phyloP scores from a whole-genome alignment of 768 basidiomycete genomes.

The Punctularia strigosozonata region DNA sequence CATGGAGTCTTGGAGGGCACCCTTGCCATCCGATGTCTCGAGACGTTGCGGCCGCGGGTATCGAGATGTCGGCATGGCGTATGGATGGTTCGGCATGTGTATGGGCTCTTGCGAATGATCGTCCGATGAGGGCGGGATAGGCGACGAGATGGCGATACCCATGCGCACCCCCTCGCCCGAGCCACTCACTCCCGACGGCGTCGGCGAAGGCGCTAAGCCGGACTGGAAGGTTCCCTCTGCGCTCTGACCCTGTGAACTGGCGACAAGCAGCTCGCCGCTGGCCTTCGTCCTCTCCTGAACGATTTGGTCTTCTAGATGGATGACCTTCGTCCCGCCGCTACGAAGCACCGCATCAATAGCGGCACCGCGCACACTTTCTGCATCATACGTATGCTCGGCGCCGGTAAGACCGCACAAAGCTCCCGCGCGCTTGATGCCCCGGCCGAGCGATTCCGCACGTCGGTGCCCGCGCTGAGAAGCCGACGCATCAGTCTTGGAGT shows the following conservation, averaged over 20 bases:
- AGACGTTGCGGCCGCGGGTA: no score
- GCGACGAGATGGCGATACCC: constrained; percentile 33
- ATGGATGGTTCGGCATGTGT: constrained; percentile 22
- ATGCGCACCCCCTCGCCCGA: constrained; percentile 19
- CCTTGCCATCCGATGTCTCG: no score
- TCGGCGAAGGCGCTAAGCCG: constrained; percentile 21
- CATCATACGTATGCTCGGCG: no score
- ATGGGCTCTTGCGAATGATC: constrained; percentile 11
- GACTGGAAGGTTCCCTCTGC: no score
- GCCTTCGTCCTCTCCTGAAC: neutral
- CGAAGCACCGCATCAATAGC: constrained; percentile 13
- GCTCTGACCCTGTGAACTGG: neutral
- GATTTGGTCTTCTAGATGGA: constrained; percentile 5
- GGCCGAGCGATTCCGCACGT: no score
- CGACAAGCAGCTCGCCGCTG: no score
- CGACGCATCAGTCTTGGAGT: no score
- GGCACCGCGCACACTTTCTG: no score
- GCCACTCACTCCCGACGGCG: constrained; percentile 15
- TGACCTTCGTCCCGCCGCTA: constrained; percentile 14
- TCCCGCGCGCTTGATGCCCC: no score
- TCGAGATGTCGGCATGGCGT: constrained; percentile 10
- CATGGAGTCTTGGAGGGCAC: no score
- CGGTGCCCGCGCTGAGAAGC: no score
- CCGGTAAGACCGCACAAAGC: no score
- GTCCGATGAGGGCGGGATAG: constrained; percentile 14